Evolutionary conservation across 2,329 filamentous ascomycete species (phyloP), one percentile per base, ranked within the genome.

Genomic region (Thelonectria discophora): DNA sequence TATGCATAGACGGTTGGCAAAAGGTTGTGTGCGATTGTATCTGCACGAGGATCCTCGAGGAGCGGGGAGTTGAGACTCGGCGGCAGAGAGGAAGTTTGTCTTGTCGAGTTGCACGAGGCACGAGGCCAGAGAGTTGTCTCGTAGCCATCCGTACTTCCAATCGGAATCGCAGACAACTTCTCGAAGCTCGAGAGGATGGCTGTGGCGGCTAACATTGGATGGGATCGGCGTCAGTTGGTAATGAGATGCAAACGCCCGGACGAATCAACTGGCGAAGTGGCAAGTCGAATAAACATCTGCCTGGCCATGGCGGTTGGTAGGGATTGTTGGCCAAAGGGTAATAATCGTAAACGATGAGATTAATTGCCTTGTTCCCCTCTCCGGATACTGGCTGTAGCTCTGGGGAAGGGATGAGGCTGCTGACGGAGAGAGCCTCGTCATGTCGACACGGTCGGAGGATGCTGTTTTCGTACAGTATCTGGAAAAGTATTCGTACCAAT

Each of bases 211-310:
- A 24, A 18, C 24, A 30, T 30, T 17, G 17, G 32, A 15, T 27
- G 15, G 24, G 32, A 21, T 30, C 18, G n/a, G 34, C 40, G 43
- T 40, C 15, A 12, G 13, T 5, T 17, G 9, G 24, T 30, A 30
- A 43, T 43, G 12, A 34, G 51, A 45, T 32, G 32, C 37, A 43
- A 43, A 24, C 11, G 17, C 18, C 32, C 32, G 15, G 40, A 46
- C 52, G 40, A 55, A 55, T 53, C n/a, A 48, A 20, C 52, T 40
- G 13, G 32, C 10, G 20, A 9, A 27, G 15, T 37, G 52, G 12
- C 43, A 30, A 52, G 37, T 40, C 47, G 24, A 51, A 56, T 30
- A 32, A 50, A 24, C 20, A 51, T 51, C 46, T 51, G 47, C 46
- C 39, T 57, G 34, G 45, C 20, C 39, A 34, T 61, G 24, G 40